Evolutionary conservation across 176 grass and related monocot species (phyloP).

Genomic region (Musa acuminata): DNA sequence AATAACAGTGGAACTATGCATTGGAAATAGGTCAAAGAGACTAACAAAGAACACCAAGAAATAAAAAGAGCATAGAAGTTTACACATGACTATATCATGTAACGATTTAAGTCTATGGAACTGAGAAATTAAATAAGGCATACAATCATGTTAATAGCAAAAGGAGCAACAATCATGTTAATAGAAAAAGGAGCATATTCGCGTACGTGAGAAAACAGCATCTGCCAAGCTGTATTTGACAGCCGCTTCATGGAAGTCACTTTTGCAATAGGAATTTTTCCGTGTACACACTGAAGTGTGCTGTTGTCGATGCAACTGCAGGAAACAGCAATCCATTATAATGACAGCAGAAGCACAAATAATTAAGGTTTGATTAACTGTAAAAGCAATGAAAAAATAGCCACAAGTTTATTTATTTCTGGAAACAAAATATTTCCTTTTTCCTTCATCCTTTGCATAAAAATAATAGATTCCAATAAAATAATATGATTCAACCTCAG

Average conservation of each 20-base stretch:
- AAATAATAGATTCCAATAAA: too few species aligned
- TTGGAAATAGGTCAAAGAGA: neutral
- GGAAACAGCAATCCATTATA: constrained; percentile 9
- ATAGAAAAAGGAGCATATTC: neutral
- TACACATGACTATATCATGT: neutral
- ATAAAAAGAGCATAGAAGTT: neutral
- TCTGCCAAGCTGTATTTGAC: constrained; percentile 70
- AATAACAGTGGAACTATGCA: neutral
- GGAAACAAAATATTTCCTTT: too few species aligned
- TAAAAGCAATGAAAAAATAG: neutral
- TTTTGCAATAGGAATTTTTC: constrained; percentile 75
- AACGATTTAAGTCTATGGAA: neutral
- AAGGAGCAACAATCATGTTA: neutral
- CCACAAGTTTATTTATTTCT: too few species aligned
- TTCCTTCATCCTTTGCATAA: too few species aligned
- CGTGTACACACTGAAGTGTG: constrained; percentile 70
- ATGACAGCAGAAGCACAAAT: constrained; percentile 26
- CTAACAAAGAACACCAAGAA: neutral
- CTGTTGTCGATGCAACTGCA: constrained; percentile 77
- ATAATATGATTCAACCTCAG: too few species aligned
- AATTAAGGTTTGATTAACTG: constrained; percentile 41
- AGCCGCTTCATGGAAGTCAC: constrained; percentile 73
- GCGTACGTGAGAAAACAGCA: constrained; percentile 61
- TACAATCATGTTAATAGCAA: neutral
- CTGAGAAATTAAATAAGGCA: neutral